phyloP scores from a whole-genome alignment of 1,284 basidiomycete genomes.

The Boletellus sp. region DNA sequence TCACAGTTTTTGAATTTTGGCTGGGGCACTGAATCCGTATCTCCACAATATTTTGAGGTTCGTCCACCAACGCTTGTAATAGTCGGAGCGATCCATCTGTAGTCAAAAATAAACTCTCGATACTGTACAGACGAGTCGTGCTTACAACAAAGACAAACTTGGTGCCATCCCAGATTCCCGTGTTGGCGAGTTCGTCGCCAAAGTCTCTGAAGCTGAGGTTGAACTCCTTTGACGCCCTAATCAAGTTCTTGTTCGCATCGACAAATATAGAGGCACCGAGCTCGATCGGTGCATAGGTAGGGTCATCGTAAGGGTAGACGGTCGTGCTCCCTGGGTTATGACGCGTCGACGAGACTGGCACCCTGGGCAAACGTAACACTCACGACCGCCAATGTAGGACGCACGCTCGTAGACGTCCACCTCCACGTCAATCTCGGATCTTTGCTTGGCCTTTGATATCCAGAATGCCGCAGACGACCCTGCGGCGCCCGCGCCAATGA shows the following conservation, averaged over 20 bases:
- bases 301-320: conserved; percentile 75
- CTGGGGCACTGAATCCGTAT: conserved; percentile 76
- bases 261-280: conserved; percentile 91
- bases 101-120: conserved; percentile 13
- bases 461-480: conserved; percentile 87
- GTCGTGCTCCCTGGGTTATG: conserved; percentile 61
- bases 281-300: conserved; percentile 62
- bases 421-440: conserved; percentile 63
- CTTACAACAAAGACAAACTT: conserved; percentile 64
- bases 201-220: conserved; percentile 62
- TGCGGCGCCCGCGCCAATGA: conserved; percentile 86
- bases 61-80: conserved; percentile 62
- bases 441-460: conserved; percentile 70
- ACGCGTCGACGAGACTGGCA: conserved; percentile 1
- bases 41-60: conserved; percentile 71
- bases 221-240: conserved; percentile 79
- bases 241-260: conserved; percentile 75
- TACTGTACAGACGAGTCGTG: conserved; percentile 14
- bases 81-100: conserved; percentile 48
- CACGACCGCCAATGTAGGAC: conserved; percentile 79
- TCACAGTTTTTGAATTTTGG: conserved; percentile 56
- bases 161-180: conserved; percentile 84
- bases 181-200: conserved; percentile 47
- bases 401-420: conserved; percentile 82
- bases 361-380: conserved; percentile 34